Evolutionary conservation across 768 basidiomycete species (phyloP).

Genomic region (Auriscalpium vulgare): DNA sequence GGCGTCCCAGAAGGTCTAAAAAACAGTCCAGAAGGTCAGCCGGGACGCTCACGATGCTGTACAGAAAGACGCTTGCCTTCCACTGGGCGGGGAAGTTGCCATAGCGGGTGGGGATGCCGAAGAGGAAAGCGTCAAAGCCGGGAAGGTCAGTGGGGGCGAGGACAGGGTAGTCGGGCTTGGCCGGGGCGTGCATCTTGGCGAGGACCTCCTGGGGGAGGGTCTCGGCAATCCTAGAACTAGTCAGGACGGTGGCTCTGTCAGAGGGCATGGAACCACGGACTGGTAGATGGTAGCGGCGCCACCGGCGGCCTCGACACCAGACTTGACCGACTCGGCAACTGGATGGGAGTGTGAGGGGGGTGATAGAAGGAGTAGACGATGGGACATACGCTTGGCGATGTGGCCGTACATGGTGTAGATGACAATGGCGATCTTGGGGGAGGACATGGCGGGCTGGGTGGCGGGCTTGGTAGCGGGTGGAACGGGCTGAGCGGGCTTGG

Average conservation of each 20-base stretch:
- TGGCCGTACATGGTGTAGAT: slow-evolving; percentile 75
- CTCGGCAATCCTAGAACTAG: slow-evolving; percentile 55
- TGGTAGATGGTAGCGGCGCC: slow-evolving; percentile 39
- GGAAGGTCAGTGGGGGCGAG: slow-evolving; percentile 46
- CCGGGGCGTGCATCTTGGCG: slow-evolving; percentile 57
- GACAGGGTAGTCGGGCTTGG: slow-evolving; percentile 67
- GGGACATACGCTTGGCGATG: slow-evolving; percentile 50
- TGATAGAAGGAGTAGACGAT: not conserved
- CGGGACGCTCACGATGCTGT: not conserved
- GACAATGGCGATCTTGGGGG: slow-evolving; percentile 58
- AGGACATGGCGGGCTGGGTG: slow-evolving; percentile 13
- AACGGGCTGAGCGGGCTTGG: slow-evolving; percentile 5
- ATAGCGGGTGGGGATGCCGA: slow-evolving; percentile 76
- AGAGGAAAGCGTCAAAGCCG: slow-evolving; percentile 62
- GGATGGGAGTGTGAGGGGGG: not conserved
- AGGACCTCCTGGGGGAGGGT: slow-evolving; percentile 68
- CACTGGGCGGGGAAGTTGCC: slow-evolving; percentile 76
- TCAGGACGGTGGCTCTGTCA: not conserved
- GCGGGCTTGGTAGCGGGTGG: slow-evolving; percentile 5
- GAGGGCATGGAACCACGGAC: slow-evolving; percentile 21
- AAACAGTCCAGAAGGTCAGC: not conserved
- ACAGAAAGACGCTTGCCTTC: slow-evolving; percentile 39
- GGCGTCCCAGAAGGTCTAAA: slow-evolving; percentile 64
- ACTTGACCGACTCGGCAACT: slow-evolving; percentile 56
- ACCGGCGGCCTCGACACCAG: slow-evolving; percentile 34